phyloP scores from a whole-genome alignment of 169 alveolate genomes.

The Plasmodium fragile region DNA sequence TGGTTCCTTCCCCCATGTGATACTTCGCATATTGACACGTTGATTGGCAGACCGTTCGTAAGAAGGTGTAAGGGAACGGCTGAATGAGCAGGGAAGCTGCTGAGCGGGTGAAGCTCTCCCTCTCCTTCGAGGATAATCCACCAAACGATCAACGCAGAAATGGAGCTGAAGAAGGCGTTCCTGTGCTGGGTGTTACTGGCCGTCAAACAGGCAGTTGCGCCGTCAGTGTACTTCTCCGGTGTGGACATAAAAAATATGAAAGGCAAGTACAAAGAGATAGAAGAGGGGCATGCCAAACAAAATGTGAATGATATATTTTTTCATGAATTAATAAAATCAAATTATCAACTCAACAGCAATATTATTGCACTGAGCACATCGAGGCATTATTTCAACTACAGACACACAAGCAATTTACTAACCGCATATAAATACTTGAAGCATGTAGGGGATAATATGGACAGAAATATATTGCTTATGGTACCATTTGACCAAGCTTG shows the following conservation, averaged over 20 bases:
- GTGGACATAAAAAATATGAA: conserved; percentile 57
- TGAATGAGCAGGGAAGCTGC: background rate
- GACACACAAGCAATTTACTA: conserved; percentile 81
- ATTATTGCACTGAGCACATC: conserved; percentile 82
- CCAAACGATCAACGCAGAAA: background rate
- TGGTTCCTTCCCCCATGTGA: background rate
- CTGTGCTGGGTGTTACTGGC: background rate
- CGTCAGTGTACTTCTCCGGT: conserved; percentile 31
- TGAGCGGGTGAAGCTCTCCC: background rate
- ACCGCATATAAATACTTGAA: conserved; percentile 67
- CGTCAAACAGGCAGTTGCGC: conserved; percentile 9
- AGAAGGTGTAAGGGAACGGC: background rate
- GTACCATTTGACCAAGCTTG: conserved; percentile 75
- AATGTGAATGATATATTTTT: conserved; percentile 20
- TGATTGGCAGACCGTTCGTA: background rate
- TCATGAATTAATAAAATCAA: conserved; percentile 55
- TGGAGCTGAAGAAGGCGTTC: conserved; percentile 3
- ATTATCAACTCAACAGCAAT: conserved; percentile 77
- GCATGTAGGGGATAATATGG: conserved; percentile 42
- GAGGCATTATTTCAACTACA: conserved; percentile 82
- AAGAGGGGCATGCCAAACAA: conserved; percentile 12
- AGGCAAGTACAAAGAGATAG: conserved; percentile 44
- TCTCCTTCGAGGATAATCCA: background rate
- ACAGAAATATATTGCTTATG: conserved; percentile 57
- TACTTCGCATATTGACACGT: background rate